These are phyloP conservation scores for Emergomyces orientalis DNA, from an alignment of 2,329 filamentous ascomycete species.

Conservation along the genomic window DNA sequence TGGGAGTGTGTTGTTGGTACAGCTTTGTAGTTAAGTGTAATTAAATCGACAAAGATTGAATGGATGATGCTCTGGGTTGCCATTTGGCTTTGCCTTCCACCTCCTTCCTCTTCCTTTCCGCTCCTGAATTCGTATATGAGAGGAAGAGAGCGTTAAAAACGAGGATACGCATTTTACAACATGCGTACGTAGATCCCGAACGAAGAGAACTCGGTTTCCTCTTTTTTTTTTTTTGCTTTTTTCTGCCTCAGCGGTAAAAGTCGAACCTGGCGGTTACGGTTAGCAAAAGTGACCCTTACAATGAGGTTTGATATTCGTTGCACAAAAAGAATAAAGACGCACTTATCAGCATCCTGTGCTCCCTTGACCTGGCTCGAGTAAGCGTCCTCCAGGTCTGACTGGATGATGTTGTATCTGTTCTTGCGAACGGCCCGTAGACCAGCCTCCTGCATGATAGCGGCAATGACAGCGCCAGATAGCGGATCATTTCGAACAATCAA, in stretches of 20 bases:
- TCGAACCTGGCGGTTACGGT: conserved; percentile 60
- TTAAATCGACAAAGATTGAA: no score
- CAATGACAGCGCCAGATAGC: conserved; percentile 87
- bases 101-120: neutral
- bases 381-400: conserved; percentile 90
- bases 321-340: conserved; percentile 18
- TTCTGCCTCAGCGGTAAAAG: conserved; percentile 61
- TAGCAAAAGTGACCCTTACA: conserved; percentile 31
- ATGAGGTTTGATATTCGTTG: conserved; percentile 11
- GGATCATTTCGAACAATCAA: conserved; percentile 96
- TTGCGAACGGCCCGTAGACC: conserved; percentile 88
- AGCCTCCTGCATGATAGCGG: conserved; percentile 98
- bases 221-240: neutral
- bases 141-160: neutral
- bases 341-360: conserved; percentile 56
- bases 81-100: neutral
- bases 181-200: neutral
- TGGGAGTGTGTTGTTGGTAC: no score
- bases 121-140: no score
- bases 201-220: neutral
- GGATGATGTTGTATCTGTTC: conserved; percentile 99
- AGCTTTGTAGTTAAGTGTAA: no score
- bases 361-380: conserved; percentile 96
- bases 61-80: no score
- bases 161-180: neutral